These are phyloP conservation scores for Ceratocystiopsis sp. DNA, from an alignment of 2,329 filamentous ascomycete genomes.

Conservation along the genomic window DNA sequence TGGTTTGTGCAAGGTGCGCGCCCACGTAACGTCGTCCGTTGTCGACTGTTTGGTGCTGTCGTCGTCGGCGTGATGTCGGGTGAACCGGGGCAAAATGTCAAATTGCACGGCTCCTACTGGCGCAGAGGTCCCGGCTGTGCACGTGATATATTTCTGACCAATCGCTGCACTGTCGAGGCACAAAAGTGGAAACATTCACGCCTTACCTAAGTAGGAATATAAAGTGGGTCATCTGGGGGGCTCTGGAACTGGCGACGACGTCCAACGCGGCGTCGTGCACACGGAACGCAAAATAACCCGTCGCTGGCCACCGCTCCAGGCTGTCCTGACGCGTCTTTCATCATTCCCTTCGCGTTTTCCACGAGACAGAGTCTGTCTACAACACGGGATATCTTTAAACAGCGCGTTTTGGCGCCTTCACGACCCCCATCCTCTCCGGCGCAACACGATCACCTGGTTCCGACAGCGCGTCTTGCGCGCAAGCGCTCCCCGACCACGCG, in stretches of 20 bases:
- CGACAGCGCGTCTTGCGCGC: neutral
- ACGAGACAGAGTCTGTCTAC: neutral
- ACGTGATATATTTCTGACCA: no score
- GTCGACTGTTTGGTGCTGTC: neutral
- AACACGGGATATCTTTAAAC: neutral
- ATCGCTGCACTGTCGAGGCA: neutral
- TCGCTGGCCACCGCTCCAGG: neutral
- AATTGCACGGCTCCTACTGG: constrained; percentile 6
- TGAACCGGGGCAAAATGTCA: constrained; percentile 2
- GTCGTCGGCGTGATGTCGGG: neutral
- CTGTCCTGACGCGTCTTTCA: constrained; percentile 8
- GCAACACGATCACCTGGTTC: constrained; percentile 3
- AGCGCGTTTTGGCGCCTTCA: constrained; percentile 1
- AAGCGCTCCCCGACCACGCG: no score
- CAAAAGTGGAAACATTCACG: neutral
- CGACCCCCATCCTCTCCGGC: constrained; percentile 5
- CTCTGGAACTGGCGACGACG: neutral
- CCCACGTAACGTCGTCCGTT: neutral
- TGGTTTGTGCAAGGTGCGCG: neutral
- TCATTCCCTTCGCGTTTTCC: constrained; percentile 6
- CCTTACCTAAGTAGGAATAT: no score
- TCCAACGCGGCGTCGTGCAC: constrained; percentile 1
- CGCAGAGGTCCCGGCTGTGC: neutral
- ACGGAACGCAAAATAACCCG: constrained; percentile 1
- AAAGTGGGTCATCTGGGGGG: no score